phyloP scores from a whole-genome alignment of 805 yeast genomes.

The Kodamaea kaohsiungensis region DNA sequence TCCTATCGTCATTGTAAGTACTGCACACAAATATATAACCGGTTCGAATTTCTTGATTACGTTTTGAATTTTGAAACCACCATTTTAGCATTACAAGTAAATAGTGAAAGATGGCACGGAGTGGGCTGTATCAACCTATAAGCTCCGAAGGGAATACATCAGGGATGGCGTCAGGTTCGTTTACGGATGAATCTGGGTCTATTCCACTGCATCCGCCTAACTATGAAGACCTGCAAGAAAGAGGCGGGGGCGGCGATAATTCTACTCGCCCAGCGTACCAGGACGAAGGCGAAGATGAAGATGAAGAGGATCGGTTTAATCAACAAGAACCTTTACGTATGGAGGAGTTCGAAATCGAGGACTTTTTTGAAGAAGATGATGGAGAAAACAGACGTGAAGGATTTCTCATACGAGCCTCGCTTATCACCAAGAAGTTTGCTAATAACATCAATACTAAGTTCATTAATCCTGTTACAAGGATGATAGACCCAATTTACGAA shows the following conservation, averaged over 20 bases:
- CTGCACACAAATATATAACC: background rate
- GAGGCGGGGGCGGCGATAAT: background rate
- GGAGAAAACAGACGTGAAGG: conserved; percentile 20
- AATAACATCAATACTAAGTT: conserved; percentile 35
- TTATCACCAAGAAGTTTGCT: conserved; percentile 37
- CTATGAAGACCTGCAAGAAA: conserved; percentile 9
- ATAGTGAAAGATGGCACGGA: background rate
- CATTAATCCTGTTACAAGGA: conserved; percentile 44
- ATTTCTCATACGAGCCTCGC: conserved; percentile 38
- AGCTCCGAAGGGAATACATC: background rate
- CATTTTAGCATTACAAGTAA: background rate
- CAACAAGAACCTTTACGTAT: conserved; percentile 12
- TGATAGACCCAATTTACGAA: conserved; percentile 55
- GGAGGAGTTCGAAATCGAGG: conserved; percentile 41
- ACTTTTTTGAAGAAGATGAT: conserved; percentile 20
- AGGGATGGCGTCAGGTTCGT: background rate
- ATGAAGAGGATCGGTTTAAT: conserved; percentile 1
- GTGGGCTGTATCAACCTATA: background rate
- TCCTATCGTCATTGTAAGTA: background rate
- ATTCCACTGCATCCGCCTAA: conserved; percentile 15
- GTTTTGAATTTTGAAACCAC: background rate
- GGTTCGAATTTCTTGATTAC: background rate
- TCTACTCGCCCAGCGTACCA: background rate
- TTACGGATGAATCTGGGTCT: background rate
- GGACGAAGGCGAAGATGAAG: background rate